These are phyloP conservation scores for Microcos paniculata DNA, from an alignment of 345 rosid species.

Conservation along the genomic window DNA sequence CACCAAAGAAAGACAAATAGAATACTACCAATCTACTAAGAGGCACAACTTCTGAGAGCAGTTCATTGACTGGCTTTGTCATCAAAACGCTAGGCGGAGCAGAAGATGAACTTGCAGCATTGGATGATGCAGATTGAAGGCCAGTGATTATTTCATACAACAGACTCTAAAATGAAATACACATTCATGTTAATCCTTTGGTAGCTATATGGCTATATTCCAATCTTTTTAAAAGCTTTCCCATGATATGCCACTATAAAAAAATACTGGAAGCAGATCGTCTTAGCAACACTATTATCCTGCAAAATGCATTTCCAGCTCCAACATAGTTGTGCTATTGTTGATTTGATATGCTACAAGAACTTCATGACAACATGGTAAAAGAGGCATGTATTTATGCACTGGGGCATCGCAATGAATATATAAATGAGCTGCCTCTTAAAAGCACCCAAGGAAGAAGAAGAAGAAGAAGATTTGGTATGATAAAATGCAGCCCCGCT, in stretches of 20 bases:
- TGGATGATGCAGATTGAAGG: constrained; percentile 58
- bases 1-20: constrained; percentile 15
- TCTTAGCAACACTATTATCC: background rate
- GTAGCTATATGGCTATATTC: background rate
- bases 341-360: background rate
- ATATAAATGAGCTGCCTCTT: background rate
- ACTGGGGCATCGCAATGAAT: background rate
- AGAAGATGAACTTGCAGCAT: constrained; percentile 88
- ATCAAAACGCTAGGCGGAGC: constrained; percentile 55
- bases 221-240: constrained; percentile 4
- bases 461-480: background rate
- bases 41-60: constrained; percentile 62
- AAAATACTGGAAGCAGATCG: background rate
- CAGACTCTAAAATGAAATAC: constrained; percentile 50
- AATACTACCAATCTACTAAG: constrained; percentile 36
- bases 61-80: constrained; percentile 60
- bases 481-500: background rate
- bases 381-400: background rate
- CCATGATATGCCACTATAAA: background rate
- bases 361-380: background rate
- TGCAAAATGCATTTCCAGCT: constrained; percentile 4
- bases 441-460: background rate
- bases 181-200: background rate
- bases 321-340: background rate
- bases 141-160: constrained; percentile 79